Percentiles rank a stretch among this genome's conserved stretches.
Evolutionary conservation across 2,329 filamentous ascomycete genomes (phyloP).

Genomic region (Calycina herbarum): DNA sequence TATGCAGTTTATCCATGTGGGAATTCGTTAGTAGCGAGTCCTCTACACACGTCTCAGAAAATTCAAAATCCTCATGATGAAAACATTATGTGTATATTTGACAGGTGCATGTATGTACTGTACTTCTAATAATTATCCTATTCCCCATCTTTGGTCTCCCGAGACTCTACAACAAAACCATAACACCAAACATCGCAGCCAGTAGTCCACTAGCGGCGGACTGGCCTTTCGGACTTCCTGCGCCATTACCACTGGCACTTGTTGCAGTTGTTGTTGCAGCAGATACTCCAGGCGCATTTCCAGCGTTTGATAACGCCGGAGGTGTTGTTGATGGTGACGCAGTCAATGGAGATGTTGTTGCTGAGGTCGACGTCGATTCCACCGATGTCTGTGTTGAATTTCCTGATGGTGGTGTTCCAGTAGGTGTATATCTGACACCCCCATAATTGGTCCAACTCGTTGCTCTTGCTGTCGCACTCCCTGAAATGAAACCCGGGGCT

Average conservation of each 20-base stretch:
- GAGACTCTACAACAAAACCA: background rate
- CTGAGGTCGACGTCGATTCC: background rate
- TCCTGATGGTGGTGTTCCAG: background rate
- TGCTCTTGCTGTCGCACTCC: background rate
- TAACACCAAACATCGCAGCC: background rate
- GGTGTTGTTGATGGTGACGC: background rate
- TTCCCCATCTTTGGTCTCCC: background rate
- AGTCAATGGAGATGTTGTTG: background rate
- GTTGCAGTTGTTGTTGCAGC: background rate
- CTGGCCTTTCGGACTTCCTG: background rate
- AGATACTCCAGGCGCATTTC: background rate
- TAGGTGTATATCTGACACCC: constrained; percentile 1
- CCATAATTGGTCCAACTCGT: constrained; percentile 1
- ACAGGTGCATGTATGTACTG: background rate
- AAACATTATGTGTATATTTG: background rate
- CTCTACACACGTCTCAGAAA: too few species aligned
- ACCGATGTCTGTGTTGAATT: background rate
- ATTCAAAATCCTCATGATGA: background rate
- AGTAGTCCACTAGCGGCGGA: background rate
- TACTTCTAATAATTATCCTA: background rate
- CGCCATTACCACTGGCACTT: background rate
- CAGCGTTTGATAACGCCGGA: background rate
- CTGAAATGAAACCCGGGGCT: background rate
- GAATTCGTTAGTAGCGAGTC: too few species aligned
- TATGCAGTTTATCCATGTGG: background rate